A percentile compares a stretch with the other conserved stretches of the same genome.
Evolutionary conservation across 148 eudicot genomes (phyloP).

Genomic region (Nepenthes gracilis): DNA sequence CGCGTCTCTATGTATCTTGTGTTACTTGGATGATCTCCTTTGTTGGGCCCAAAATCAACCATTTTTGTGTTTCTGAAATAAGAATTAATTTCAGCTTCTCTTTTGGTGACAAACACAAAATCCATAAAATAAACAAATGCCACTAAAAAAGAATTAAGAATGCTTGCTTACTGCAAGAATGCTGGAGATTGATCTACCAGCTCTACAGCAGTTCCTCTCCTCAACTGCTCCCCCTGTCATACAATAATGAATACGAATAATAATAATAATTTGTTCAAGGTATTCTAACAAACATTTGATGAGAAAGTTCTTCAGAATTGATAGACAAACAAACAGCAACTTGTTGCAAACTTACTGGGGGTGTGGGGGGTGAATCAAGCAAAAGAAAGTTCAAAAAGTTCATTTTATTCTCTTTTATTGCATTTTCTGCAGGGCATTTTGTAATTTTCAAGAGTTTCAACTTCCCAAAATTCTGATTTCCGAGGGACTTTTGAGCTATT

Average conservation of each 20-base stretch:
- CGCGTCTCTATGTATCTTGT: constrained; percentile 59
- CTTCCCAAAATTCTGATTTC: too few relatives aligned
- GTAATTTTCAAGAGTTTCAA: too few relatives aligned
- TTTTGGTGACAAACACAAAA: background rate
- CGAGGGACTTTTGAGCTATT: too few relatives aligned
- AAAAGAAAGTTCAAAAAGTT: too few relatives aligned
- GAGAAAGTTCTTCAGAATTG: background rate
- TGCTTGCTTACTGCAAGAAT: constrained; percentile 33
- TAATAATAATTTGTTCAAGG: background rate
- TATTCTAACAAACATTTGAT: background rate
- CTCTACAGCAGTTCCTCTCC: constrained; percentile 36
- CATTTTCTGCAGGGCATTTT: too few relatives aligned
- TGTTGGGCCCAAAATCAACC: constrained; percentile 26
- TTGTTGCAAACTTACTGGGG: background rate
- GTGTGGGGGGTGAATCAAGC: too few relatives aligned
- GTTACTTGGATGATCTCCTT: constrained; percentile 40
- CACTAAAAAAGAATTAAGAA: constrained; percentile 1
- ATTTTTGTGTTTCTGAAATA: constrained; percentile 27
- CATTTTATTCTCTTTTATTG: too few relatives aligned
- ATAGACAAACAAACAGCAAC: background rate
- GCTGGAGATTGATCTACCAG: constrained; percentile 33
- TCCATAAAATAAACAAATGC: constrained; percentile 1
- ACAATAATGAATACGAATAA: constrained; percentile 4
- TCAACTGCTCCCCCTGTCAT: constrained; percentile 81
- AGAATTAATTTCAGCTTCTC: constrained; percentile 1